Evolutionary conservation across 768 basidiomycete species (phyloP).

Genomic region (Tulasnella sp.): DNA sequence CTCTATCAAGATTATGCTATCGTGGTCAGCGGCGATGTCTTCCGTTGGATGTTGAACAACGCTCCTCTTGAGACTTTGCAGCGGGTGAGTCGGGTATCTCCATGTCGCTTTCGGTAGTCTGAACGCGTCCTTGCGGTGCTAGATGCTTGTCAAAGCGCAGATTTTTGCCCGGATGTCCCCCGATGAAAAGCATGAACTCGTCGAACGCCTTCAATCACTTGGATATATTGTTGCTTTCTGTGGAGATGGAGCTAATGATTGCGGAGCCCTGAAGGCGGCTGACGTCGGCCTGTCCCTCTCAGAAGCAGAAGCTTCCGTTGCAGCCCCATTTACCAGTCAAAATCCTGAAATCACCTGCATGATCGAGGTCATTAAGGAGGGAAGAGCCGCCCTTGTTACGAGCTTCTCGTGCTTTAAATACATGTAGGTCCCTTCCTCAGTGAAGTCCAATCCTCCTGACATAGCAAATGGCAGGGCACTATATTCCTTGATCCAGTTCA

Average conservation of each 20-base stretch:
- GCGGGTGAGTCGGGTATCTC: slow-evolving; percentile 53
- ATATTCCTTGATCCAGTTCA: slow-evolving; percentile 98
- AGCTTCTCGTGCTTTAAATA: slow-evolving; percentile 99
- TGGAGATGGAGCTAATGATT: slow-evolving; percentile 98
- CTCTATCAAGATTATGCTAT: slow-evolving; percentile 83
- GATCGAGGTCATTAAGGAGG: slow-evolving; percentile 93
- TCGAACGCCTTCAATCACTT: slow-evolving; percentile 84
- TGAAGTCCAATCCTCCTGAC: slow-evolving; percentile 20
- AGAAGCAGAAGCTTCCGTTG: slow-evolving; percentile 96
- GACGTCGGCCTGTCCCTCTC: slow-evolving; percentile 96
- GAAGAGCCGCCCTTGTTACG: slow-evolving; percentile 89
- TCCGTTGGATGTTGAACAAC: slow-evolving; percentile 96
- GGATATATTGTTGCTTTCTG: slow-evolving; percentile 98
- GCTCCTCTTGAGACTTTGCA: slow-evolving; percentile 91
- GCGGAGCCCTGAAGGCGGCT: slow-evolving; percentile 95
- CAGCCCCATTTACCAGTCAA: slow-evolving; percentile 92
- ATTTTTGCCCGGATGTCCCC: slow-evolving; percentile 99
- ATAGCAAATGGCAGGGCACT: slow-evolving; percentile 59
- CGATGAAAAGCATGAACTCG: slow-evolving; percentile 97
- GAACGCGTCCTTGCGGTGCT: not conserved
- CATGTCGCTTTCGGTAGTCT: not conserved
- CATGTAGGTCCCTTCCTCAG: slow-evolving; percentile 56
- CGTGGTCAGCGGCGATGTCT: slow-evolving; percentile 89
- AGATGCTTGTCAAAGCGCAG: slow-evolving; percentile 98
- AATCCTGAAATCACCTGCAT: slow-evolving; percentile 94